These are phyloP conservation scores for Metschnikowia picachoensis DNA, from an alignment of 805 yeast genomes.

Conservation along the genomic window DNA sequence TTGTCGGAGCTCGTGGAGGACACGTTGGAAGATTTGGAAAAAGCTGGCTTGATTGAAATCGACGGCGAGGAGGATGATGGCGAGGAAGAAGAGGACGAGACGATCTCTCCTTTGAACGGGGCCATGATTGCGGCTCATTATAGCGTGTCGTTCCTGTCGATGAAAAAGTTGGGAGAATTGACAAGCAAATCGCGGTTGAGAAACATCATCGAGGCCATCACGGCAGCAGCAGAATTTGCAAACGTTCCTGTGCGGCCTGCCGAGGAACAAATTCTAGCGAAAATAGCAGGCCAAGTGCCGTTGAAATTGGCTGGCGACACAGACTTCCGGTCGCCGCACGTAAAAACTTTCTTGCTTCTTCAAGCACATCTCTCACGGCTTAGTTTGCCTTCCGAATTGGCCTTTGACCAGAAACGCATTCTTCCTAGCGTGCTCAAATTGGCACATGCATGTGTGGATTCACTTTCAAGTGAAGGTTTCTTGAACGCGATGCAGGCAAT, in stretches of 20 bases:
- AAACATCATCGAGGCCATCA: conserved; percentile 59
- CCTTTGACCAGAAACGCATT: conserved; percentile 51
- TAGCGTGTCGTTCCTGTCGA: conserved; percentile 59
- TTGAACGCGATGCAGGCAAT: conserved; percentile 75
- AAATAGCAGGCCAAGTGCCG: conserved; percentile 60
- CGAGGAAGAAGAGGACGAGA: conserved; percentile 34
- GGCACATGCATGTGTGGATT: conserved; percentile 67
- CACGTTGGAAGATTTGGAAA: conserved; percentile 57
- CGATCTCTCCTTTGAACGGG: conserved; percentile 59
- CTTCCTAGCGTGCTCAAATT: conserved; percentile 48
- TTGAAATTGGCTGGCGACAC: conserved; percentile 40
- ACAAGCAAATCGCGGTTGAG: conserved; percentile 54
- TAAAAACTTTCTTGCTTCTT: conserved; percentile 68
- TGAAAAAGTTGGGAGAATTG: conserved; percentile 57
- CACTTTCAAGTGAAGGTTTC: conserved; percentile 74
- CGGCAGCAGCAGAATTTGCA: conserved; percentile 73
- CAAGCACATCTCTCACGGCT: conserved; percentile 80
- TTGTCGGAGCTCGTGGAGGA: conserved; percentile 80
- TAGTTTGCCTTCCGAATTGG: conserved; percentile 57
- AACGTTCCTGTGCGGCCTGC: conserved; percentile 55
- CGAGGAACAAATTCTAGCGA: conserved; percentile 48
- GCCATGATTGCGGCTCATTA: conserved; percentile 75
- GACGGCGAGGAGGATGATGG: conserved; percentile 37
- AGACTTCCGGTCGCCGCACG: conserved; percentile 50
- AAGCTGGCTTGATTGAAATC: conserved; percentile 60